phyloP scores from a whole-genome alignment of 1,284 basidiomycete genomes.

The Sphagnurus paluster region DNA sequence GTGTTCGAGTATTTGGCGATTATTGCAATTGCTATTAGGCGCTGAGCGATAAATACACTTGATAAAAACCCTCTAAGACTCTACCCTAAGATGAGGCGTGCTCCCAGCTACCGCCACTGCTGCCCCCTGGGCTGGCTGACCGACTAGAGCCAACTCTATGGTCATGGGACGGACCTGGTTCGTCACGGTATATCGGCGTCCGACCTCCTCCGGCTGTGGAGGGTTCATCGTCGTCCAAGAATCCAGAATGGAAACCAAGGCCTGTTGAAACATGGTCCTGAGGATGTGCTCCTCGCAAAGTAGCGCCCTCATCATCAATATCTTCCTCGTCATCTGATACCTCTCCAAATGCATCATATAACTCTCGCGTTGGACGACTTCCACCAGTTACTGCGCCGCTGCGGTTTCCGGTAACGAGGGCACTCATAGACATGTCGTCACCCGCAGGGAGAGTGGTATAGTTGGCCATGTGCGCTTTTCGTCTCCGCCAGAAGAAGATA shows the following conservation, averaged over 20 bases:
- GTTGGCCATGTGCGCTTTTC: conserved; percentile 46
- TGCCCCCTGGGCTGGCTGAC: conserved; percentile 47
- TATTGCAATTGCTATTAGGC: too few species aligned
- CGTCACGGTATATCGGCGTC: conserved; percentile 56
- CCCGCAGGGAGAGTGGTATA: conserved; percentile 70
- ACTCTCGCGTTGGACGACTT: conserved; percentile 65
- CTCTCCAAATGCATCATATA: conserved; percentile 93
- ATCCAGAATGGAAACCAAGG: conserved; percentile 59
- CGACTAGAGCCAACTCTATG: conserved; percentile 23
- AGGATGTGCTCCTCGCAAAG: conserved; percentile 38
- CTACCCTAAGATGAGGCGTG: conserved; percentile 47
- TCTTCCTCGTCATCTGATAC: conserved; percentile 75
- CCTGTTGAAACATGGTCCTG: conserved; percentile 29
- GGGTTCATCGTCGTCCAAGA: conserved; percentile 65
- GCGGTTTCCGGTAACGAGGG: conserved; percentile 41
- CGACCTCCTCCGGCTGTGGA: conserved; percentile 36
- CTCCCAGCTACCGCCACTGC: conserved; percentile 67
- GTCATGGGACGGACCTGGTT: conserved; percentile 40
- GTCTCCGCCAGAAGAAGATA: conserved; percentile 71
- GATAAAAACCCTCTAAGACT: not conserved
- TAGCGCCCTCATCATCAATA: conserved; percentile 67
- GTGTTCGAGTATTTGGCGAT: not conserved
- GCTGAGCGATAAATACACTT: not conserved
- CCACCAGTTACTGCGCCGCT: conserved; percentile 33
- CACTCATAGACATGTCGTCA: conserved; percentile 76